phyloP scores from a whole-genome alignment of 345 rosid species.

The Salix viminalis region DNA sequence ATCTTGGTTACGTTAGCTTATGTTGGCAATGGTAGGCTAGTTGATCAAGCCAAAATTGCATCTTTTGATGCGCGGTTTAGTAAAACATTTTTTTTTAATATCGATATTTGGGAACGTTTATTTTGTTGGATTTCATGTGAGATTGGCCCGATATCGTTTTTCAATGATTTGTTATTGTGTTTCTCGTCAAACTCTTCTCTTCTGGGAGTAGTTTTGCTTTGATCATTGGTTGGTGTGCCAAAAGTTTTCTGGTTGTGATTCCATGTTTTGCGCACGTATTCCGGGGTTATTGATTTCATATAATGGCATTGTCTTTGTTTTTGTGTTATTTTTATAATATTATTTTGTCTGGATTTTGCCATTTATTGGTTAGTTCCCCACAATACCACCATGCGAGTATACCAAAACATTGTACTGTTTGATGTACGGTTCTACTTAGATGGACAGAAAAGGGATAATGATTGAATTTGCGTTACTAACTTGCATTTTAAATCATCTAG shows the following conservation, averaged over 20 bases:
- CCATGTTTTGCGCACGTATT: not conserved
- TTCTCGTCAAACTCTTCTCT: not conserved
- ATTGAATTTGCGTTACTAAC: not conserved
- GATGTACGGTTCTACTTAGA: not conserved
- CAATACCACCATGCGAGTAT: not conserved
- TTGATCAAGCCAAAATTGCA: slow-evolving; percentile 5
- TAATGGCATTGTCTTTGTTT: not conserved
- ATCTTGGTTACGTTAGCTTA: slow-evolving; percentile 15
- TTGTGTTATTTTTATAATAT: not conserved
- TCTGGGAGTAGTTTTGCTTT: not conserved
- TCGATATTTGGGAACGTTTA: slow-evolving; percentile 15
- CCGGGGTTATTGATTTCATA: not conserved
- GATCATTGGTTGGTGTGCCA: slow-evolving; percentile 1
- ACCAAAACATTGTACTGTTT: not conserved
- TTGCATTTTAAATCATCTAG: too few species aligned
- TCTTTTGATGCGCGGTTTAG: slow-evolving; percentile 4
- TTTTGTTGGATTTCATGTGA: slow-evolving; percentile 15
- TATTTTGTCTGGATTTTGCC: not conserved
- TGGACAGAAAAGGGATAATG: not conserved
- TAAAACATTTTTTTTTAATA: not conserved
- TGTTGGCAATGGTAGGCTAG: slow-evolving; percentile 7
- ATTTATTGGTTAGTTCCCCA: not conserved
- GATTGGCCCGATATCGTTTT: not conserved
- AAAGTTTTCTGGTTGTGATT: not conserved
- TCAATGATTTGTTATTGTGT: not conserved